phyloP scores from a whole-genome alignment of 345 rosid genomes.

The Kandelia obovata region DNA sequence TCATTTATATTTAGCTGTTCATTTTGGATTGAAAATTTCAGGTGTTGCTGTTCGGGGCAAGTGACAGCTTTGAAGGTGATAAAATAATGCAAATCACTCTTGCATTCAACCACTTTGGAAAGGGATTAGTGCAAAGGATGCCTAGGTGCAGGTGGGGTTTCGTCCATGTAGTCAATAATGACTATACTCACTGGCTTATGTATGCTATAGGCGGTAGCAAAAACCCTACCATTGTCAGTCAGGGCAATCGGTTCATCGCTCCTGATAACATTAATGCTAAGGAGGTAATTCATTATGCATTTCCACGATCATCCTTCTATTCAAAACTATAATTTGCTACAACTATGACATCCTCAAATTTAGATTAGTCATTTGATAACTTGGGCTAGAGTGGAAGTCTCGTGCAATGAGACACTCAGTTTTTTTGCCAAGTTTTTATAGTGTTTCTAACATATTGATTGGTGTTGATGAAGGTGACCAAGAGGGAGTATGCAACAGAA shows the following conservation, averaged over 20 bases:
- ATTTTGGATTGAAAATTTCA: slow-evolving; percentile 16
- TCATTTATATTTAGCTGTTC: neutral
- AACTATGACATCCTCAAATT: too few species aligned
- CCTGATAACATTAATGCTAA: slow-evolving; percentile 40
- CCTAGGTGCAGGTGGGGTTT: slow-evolving; percentile 61
- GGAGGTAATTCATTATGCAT: slow-evolving; percentile 29
- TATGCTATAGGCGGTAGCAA: slow-evolving; percentile 70
- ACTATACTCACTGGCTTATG: slow-evolving; percentile 69
- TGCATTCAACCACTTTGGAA: slow-evolving; percentile 76
- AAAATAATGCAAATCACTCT: slow-evolving; percentile 60
- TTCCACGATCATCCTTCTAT: too few species aligned
- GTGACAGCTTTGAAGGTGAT: slow-evolving; percentile 34
- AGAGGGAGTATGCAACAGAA: slow-evolving; percentile 35
- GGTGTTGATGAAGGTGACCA: slow-evolving; percentile 31
- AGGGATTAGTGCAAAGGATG: slow-evolving; percentile 68
- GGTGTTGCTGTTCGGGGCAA: slow-evolving; percentile 73
- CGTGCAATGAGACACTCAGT: too few species aligned
- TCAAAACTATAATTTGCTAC: too few species aligned
- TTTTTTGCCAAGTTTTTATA: neutral
- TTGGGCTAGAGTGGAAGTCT: too few species aligned
- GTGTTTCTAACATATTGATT: neutral
- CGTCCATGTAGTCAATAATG: slow-evolving; percentile 71
- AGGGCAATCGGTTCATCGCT: slow-evolving; percentile 78
- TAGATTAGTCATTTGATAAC: too few species aligned
- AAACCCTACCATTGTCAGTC: slow-evolving; percentile 62